phyloP scores from a whole-genome alignment of 148 eudicot species.

The Camellia granthamiana region DNA sequence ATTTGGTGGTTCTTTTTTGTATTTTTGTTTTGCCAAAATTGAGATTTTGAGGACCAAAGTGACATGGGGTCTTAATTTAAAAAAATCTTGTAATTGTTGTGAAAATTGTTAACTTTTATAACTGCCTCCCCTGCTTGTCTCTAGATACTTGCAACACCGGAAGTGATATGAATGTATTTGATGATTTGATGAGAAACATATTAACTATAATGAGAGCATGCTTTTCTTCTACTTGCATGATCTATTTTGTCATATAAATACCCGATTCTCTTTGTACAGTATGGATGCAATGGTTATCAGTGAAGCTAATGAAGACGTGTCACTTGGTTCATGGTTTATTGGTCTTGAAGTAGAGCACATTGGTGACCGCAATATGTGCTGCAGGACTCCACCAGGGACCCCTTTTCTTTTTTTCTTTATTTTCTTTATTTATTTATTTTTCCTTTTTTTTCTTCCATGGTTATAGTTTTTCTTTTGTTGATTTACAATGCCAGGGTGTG shows the following conservation, averaged over 20 bases:
- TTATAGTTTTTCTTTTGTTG: no score
- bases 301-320: constrained; percentile 39
- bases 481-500: no score
- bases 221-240: neutral
- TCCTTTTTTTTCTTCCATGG: no score
- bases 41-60: no score
- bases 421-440: no score
- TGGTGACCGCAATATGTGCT: no score
- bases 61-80: neutral
- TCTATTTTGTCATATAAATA: neutral
- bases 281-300: constrained; percentile 69
- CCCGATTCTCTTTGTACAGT: constrained; percentile 34
- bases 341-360: no score
- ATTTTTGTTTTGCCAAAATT: no score
- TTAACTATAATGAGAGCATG: neutral
- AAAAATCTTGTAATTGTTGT: neutral
- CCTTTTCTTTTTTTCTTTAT: no score
- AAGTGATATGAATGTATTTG: neutral
- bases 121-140: neutral
- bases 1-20: neutral
- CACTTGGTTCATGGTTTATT: no score
- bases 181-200: neutral
- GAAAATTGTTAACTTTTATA: neutral
- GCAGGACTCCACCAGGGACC: no score
- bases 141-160: neutral